Conservation (phyloP, 805 yeast genomes). For the Myxozyma mucilagina region DNA sequence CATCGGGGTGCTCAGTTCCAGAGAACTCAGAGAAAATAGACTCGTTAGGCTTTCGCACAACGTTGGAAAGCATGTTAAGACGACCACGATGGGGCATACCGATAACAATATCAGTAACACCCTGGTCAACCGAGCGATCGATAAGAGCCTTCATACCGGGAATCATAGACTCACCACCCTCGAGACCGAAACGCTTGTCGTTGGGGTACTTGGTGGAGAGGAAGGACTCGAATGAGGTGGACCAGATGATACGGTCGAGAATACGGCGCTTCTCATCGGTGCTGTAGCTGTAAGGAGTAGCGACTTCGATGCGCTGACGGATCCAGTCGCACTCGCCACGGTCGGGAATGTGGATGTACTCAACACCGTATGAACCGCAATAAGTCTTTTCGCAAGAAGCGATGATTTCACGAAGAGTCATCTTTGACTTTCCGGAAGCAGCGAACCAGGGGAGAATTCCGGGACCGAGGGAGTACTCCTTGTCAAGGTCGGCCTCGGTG, state of each 20-base stretch:
- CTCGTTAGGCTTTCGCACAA: conserved; percentile 97
- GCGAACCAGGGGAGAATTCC: conserved; percentile 95
- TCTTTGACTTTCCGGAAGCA: conserved; percentile 55
- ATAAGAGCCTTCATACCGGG: conserved; percentile 97
- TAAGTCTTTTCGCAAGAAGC: conserved; percentile 77
- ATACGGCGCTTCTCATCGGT: conserved; percentile 93
- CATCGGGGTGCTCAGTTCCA: conserved; percentile 76
- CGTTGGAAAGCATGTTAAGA: conserved; percentile 94
- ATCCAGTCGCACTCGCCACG: conserved; percentile 97
- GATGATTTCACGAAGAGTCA: conserved; percentile 78
- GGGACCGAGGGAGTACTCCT: conserved; percentile 88
- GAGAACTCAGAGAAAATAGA: conserved; percentile 94
- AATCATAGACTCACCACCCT: conserved; percentile 95
- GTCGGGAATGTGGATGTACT: conserved; percentile 95
- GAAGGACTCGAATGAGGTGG: conserved; percentile 90
- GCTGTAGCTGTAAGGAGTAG: conserved; percentile 77
- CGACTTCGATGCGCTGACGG: conserved; percentile 93
- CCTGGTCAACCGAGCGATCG: conserved; percentile 81
- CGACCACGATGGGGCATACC: conserved; percentile 99
- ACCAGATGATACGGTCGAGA: conserved; percentile 94
- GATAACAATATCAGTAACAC: conserved; percentile 92
- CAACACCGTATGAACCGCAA: conserved; percentile 87
- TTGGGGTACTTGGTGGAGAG: conserved; percentile 94
- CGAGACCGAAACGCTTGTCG: conserved; percentile 91
- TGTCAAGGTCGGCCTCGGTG: conserved; percentile 79